Base-by-base conservation (phyloP, 805 yeast genomes). In the Blastobotrys americana region DNA sequence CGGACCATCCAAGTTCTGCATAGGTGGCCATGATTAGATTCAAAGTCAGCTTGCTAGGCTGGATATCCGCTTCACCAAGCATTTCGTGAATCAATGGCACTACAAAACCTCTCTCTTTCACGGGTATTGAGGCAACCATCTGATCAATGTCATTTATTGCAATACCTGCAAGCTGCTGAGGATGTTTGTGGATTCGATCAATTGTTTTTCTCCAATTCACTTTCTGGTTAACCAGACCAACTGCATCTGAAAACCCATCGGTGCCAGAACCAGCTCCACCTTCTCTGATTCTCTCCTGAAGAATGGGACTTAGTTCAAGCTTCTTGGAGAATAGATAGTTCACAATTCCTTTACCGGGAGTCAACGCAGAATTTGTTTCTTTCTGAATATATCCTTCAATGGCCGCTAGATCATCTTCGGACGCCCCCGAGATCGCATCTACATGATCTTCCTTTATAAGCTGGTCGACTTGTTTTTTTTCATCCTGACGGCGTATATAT, bases 21-120 rank as follows among this genome's bases (percentile, higher is more conserved):
- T 64, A 63, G 1, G 60, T 63, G 6, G 60, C 57, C 56, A 65
- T 59, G 20, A 60, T 45, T 5, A 46, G 40, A 31, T 66, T 62
- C 23, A 43, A 18, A 2, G 57, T 46, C 16, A 45, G 45, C 44
- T 42, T 43, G 4, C 46, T 27, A 2, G 49, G 52, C 16, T 15
- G n/a, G 6, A 56, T 20, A 3, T 37, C 41, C 3, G 60, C 58
- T 2, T 42, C 53, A 1, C 43, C 36, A 31, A 60, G 38, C 56
- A 60, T 51, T 4, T 46, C 44, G 21, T 56, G 56, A 2, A 66
- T 44, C 17, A 39, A 19, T 1, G 46, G 39, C 4, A 53, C 51
- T 3, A 49, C 34, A 1, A 21, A 6, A 1, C 58, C 53, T 16
- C 67, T 41, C 31, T 46, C 49, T 2, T 38, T 40, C 15, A 54